A percentile compares a stretch with the other conserved stretches of the same genome.
Conservation (phyloP, 1,139 yeast species). For the Ogataea hybrid region DNA sequence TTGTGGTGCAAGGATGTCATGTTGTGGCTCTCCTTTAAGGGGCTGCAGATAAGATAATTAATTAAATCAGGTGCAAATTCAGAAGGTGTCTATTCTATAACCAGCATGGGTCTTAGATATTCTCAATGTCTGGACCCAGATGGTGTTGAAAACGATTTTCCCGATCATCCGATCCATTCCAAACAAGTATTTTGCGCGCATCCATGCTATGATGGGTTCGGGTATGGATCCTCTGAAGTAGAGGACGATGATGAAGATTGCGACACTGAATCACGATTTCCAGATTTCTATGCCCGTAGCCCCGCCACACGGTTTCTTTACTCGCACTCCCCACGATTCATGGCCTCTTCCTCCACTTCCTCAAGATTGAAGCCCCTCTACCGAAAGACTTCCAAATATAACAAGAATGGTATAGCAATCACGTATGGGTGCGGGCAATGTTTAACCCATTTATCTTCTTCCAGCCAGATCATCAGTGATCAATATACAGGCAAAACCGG, state of each 20-base stretch:
- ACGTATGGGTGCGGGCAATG: constrained; percentile 42
- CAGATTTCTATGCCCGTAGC: constrained; percentile 10
- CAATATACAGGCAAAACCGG: constrained; percentile 43
- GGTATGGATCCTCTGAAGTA: constrained; percentile 13
- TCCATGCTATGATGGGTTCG: constrained; percentile 10
- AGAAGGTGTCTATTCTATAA: background rate
- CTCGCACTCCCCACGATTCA: constrained; percentile 10
- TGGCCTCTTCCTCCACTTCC: constrained; percentile 1
- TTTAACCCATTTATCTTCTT: constrained; percentile 41
- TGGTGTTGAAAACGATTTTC: constrained; percentile 17
- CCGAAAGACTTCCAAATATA: constrained; percentile 17
- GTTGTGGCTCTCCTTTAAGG: background rate
- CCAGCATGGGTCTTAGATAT: constrained; percentile 38
- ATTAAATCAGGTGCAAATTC: constrained; percentile 2
- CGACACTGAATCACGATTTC: constrained; percentile 12
- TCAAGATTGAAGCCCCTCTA: constrained; percentile 9
- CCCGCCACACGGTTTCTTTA: constrained; percentile 4
- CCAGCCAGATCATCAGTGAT: constrained; percentile 38
- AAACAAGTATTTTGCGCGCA: constrained; percentile 11
- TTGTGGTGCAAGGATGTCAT: constrained; percentile 5
- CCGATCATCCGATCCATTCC: constrained; percentile 10
- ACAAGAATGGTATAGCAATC: constrained; percentile 23
- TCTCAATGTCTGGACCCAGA: constrained; percentile 38
- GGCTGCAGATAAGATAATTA: constrained; percentile 5
- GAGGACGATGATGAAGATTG: constrained; percentile 17